Evolutionary conservation across 176 grass and related monocot genomes (phyloP).

Genomic region (Oryza coarctata): DNA sequence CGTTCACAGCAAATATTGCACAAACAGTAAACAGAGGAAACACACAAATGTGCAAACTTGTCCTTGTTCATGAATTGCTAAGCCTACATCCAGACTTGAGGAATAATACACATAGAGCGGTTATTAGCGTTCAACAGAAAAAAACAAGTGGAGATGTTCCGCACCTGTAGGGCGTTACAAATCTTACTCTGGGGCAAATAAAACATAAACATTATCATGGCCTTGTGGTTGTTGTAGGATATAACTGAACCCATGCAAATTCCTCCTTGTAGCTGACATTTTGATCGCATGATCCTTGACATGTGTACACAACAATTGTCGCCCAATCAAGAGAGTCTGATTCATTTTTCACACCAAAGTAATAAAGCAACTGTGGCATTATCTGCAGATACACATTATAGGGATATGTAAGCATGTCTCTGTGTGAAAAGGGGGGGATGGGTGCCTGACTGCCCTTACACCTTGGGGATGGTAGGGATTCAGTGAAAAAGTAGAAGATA

Average conservation of each 20-base stretch:
- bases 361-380: slow-evolving; percentile 95
- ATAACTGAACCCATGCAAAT: slow-evolving; percentile 87
- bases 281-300: slow-evolving; percentile 69
- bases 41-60: background rate
- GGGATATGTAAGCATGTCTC: slow-evolving; percentile 16
- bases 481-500: slow-evolving; percentile 10
- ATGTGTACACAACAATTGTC: slow-evolving; percentile 79
- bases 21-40: background rate
- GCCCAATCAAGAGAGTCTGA: slow-evolving; percentile 92
- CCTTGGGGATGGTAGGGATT: background rate
- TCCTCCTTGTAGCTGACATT: slow-evolving; percentile 78
- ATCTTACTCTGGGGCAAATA: background rate
- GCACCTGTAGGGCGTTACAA: slow-evolving; percentile 34
- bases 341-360: slow-evolving; percentile 74
- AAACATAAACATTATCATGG: slow-evolving; percentile 29
- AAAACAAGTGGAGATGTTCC: slow-evolving; percentile 15
- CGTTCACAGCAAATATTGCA: background rate
- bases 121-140: slow-evolving; percentile 4
- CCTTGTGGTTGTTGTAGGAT: slow-evolving; percentile 45
- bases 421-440: background rate
- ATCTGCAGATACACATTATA: slow-evolving; percentile 55
- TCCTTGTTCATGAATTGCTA: background rate
- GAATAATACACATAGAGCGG: background rate
- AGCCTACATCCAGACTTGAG: background rate
- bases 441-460: background rate